Evolutionary conservation across 1,139 yeast species (phyloP).

Genomic region (Eremothecium cymbalariae): DNA sequence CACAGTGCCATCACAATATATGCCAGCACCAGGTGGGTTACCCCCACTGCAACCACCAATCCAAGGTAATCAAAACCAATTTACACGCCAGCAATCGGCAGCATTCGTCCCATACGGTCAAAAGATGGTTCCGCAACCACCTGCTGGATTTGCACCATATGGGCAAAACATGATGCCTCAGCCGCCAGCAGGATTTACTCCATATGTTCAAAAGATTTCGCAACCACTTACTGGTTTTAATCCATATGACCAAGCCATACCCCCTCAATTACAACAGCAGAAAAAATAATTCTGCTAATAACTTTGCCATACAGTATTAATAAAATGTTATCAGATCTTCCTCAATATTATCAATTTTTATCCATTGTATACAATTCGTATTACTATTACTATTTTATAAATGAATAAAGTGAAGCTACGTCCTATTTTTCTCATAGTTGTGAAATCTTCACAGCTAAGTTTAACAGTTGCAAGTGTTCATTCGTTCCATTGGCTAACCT

Average conservation of each 20-base stretch:
- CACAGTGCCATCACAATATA: slow-evolving; percentile 14
- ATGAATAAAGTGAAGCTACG: slow-evolving; percentile 2
- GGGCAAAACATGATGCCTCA: slow-evolving; percentile 10
- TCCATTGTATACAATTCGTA: slow-evolving; percentile 9
- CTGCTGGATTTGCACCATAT: slow-evolving; percentile 10
- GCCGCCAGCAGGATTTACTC: slow-evolving; percentile 5
- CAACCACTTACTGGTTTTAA: slow-evolving; percentile 13
- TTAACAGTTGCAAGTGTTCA: slow-evolving; percentile 77
- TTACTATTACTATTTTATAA: background rate
- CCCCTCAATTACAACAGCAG: slow-evolving; percentile 11
- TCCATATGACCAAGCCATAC: slow-evolving; percentile 10
- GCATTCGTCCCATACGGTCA: slow-evolving; percentile 14
- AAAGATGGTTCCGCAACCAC: slow-evolving; percentile 9
- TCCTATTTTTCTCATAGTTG: slow-evolving; percentile 17
- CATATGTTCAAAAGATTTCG: slow-evolving; percentile 13
- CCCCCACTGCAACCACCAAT: slow-evolving; percentile 23
- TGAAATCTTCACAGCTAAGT: slow-evolving; percentile 55
- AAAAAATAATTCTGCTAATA: slow-evolving; percentile 7
- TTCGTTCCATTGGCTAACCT: slow-evolving; percentile 79
- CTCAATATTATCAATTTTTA: slow-evolving; percentile 6
- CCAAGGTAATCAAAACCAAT: slow-evolving; percentile 10
- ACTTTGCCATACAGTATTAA: slow-evolving; percentile 4
- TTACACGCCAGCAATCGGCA: slow-evolving; percentile 13
- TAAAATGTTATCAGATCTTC: slow-evolving; percentile 1
- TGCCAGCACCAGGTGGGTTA: slow-evolving; percentile 15